Conservation (phyloP, 176 grass and related monocot genomes). For the sorghum (Sorghum bicolor) region Sorghum_bicolor_NCBIv3 NC_012875.2:47221001-47221500, state of each 20-base stretch:
- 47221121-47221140: conserved; percentile 57
- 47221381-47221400: conserved; percentile 13
- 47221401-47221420: neutral
- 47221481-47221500: conserved; percentile 6
- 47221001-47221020: neutral
- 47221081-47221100: conserved; percentile 72
- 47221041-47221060: conserved; percentile 19
- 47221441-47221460: conserved; percentile 4
- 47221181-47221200: conserved; percentile 48
- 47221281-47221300: neutral
- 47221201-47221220: conserved; percentile 28
- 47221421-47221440: neutral
- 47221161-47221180: conserved; percentile 59
- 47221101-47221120: conserved; percentile 61
- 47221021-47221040: conserved; percentile 8
- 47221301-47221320: conserved; percentile 21
- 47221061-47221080: conserved; percentile 73
- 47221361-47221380: neutral
- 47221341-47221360: neutral
- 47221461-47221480: conserved; percentile 15
- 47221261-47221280: neutral
- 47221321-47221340: neutral
- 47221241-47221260: neutral
- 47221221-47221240: conserved; percentile 7
- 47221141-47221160: conserved; percentile 35